phyloP scores from a whole-genome alignment of 208 protist species.

The Leishmania tarentolae region DNA sequence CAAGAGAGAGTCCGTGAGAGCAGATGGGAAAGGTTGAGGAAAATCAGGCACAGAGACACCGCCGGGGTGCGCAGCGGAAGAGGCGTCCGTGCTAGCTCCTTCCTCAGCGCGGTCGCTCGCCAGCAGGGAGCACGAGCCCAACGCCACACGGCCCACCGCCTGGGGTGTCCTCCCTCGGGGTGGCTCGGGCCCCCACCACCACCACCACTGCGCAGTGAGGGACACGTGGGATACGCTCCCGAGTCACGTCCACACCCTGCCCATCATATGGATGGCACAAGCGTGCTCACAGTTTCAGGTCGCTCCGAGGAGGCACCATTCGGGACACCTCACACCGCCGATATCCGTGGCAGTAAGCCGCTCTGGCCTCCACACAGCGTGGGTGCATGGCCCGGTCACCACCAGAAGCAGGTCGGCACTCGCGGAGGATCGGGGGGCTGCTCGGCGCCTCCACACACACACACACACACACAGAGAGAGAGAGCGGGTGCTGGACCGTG shows the following conservation, averaged over 20 bases:
- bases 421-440: not conserved
- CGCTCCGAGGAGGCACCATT: not conserved
- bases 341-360: not conserved
- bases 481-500: not conserved
- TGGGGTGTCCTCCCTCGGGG: not conserved
- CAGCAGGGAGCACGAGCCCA: not conserved
- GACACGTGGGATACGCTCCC: not conserved
- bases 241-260: not conserved
- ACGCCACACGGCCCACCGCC: not conserved
- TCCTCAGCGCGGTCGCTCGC: not conserved
- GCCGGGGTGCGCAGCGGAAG: not conserved
- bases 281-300: not conserved
- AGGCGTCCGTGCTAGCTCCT: not conserved
- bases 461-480: too few species aligned
- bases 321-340: not conserved
- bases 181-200: not conserved
- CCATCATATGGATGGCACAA: not conserved
- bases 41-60: not conserved
- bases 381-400: not conserved
- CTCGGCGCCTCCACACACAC: not conserved
- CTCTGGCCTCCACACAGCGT: not conserved
- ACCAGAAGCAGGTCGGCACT: not conserved
- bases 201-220: not conserved
- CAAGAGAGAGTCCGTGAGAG: constrained; percentile 1
- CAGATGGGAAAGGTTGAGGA: not conserved